These are phyloP conservation scores for Solanum aculeatissimum DNA, from an alignment of 305 asterid species.

Conservation along the genomic window DNA sequence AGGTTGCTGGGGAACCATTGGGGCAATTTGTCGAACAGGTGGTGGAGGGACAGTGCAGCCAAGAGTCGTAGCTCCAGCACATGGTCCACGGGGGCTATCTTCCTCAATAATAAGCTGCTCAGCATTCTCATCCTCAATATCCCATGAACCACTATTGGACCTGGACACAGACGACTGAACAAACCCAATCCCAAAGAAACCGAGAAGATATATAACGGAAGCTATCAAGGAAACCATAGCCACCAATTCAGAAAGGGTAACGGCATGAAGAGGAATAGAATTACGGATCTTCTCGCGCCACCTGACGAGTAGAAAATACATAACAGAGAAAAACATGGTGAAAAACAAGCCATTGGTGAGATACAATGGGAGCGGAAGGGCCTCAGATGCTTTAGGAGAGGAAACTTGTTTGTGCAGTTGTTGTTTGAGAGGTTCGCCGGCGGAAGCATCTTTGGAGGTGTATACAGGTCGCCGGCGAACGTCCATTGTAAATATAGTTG, in stretches of 20 bases:
- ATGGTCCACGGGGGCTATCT: constrained; percentile 17
- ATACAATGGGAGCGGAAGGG: constrained; percentile 19
- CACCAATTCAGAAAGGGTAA: constrained; percentile 28
- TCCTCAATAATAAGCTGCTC: constrained; percentile 13
- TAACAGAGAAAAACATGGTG: constrained; percentile 29
- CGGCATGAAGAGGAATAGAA: constrained; percentile 27
- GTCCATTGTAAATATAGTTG: constrained; percentile 15
- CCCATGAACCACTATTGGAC: constrained; percentile 29
- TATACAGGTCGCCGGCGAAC: constrained; percentile 10
- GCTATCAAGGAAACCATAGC: constrained; percentile 25
- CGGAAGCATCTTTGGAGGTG: neutral
- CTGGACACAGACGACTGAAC: constrained; percentile 26
- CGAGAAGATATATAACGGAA: constrained; percentile 22
- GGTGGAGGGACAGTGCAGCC: constrained; percentile 20
- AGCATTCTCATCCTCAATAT: constrained; percentile 19
- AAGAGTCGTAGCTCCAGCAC: constrained; percentile 13
- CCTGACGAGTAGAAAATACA: constrained; percentile 32
- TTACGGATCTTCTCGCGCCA: constrained; percentile 44
- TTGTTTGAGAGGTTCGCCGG: constrained; percentile 11
- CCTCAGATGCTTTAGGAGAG: constrained; percentile 10
- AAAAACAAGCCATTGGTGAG: constrained; percentile 28
- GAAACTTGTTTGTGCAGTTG: neutral
- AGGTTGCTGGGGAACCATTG: constrained; percentile 8
- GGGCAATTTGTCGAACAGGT: neutral
- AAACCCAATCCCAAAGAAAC: constrained; percentile 31